Conservation (phyloP, 2,329 filamentous ascomycete species). For the Pseudocercospora crystallina region DNA sequence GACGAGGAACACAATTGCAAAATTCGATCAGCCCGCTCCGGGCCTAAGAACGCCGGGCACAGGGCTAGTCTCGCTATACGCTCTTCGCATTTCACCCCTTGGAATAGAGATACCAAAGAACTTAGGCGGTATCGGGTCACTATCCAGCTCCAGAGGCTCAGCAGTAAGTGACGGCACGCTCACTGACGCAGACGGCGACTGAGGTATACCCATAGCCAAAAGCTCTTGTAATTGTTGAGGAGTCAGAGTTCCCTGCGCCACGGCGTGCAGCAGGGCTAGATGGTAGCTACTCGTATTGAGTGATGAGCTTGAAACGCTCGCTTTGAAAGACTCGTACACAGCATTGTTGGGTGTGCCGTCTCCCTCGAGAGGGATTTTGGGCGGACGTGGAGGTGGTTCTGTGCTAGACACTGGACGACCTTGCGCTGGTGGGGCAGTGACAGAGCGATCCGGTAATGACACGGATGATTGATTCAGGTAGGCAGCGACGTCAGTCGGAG, state of each 20-base stretch:
- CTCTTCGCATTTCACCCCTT: conserved; percentile 4
- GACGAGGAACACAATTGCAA: no score
- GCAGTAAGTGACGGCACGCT: conserved; percentile 2
- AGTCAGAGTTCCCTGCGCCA: conserved; percentile 15
- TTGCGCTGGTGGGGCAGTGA: background rate
- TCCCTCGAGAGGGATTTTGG: conserved; percentile 6
- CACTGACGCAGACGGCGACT: background rate
- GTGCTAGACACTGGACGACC: background rate
- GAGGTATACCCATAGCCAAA: conserved; percentile 1
- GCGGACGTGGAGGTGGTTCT: conserved; percentile 6
- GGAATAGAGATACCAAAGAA: conserved; percentile 10
- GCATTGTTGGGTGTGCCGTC: background rate
- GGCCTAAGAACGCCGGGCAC: no score
- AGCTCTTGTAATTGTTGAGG: conserved; percentile 18
- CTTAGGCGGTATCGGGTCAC: conserved; percentile 10
- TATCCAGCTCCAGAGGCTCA: conserved; percentile 14
- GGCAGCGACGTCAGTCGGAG: conserved; percentile 1
- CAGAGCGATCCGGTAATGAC: background rate
- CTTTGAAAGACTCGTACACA: background rate
- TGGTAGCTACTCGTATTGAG: conserved; percentile 10
- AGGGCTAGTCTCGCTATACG: background rate
- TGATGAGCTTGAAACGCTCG: no score
- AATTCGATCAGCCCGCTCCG: no score
- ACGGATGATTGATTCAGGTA: background rate
- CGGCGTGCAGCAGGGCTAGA: conserved; percentile 15